phyloP scores from a whole-genome alignment of 352 stramenopile species.

The Pythium sukuiense region DNA sequence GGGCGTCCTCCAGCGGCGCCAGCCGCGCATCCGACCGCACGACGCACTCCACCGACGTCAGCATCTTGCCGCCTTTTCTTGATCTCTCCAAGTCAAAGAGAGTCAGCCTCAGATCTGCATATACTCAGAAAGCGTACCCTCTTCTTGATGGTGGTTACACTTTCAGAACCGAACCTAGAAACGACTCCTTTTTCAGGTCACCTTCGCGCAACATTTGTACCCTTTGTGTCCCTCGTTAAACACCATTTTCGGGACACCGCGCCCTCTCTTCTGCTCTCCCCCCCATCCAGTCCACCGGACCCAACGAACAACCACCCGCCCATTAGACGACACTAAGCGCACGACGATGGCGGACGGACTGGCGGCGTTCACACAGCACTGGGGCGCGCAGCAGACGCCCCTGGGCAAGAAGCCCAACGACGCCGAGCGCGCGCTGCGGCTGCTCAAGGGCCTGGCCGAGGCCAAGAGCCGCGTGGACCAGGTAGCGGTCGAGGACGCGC shows the following conservation, averaged over 20 bases:
- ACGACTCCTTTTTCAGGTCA: neutral
- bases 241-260: conserved; percentile 24
- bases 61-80: neutral
- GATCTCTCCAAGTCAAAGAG: neutral
- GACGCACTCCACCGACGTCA: conserved; percentile 17
- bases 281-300: neutral
- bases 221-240: neutral
- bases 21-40: conserved; percentile 6
- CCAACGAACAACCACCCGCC: neutral
- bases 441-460: conserved; percentile 69
- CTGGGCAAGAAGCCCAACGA: conserved; percentile 25
- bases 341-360: conserved; percentile 20
- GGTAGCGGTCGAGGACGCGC: conserved; percentile 62
- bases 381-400: conserved; percentile 13
- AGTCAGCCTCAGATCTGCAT: neutral
- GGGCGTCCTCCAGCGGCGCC: conserved; percentile 17
- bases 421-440: conserved; percentile 35
- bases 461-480: conserved; percentile 80
- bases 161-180: neutral
- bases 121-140: neutral
- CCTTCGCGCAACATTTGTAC: conserved; percentile 18
- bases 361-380: conserved; percentile 25
- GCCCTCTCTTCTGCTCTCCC: conserved; percentile 1
- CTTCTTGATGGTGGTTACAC: neutral
- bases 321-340: neutral